Percentiles rank a stretch among this genome's conserved stretches.
Evolutionary conservation across 352 stramenopile genomes (phyloP).

Genomic region (Phytophthora megakarya): DNA sequence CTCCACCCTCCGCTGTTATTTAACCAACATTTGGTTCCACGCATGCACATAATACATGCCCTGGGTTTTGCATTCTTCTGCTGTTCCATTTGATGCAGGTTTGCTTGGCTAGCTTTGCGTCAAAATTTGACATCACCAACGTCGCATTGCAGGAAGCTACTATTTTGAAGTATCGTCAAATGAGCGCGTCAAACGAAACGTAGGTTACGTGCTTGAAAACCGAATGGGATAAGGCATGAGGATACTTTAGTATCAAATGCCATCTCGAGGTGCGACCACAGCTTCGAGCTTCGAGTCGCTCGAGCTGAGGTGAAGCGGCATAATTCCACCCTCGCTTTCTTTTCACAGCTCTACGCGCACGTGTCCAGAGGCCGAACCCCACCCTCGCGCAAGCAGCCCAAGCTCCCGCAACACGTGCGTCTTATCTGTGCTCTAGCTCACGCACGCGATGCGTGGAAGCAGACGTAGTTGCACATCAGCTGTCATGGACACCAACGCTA

Average conservation of each 20-base stretch:
- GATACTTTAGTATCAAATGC: background rate
- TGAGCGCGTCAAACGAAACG: constrained; percentile 15
- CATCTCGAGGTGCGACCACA: background rate
- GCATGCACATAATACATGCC: constrained; percentile 37
- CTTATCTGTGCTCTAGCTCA: constrained; percentile 11
- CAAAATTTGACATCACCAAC: background rate
- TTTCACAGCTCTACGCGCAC: constrained; percentile 9
- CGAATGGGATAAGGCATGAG: background rate
- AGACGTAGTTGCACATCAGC: background rate
- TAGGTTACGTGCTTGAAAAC: background rate
- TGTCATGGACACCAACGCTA: background rate
- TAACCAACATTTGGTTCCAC: constrained; percentile 38
- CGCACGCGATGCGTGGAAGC: background rate
- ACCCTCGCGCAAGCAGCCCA: constrained; percentile 8
- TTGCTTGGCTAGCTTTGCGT: background rate
- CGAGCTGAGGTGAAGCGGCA: background rate
- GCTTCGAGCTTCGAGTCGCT: background rate
- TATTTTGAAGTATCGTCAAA: no score
- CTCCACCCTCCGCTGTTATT: constrained; percentile 37
- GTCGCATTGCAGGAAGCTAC: constrained; percentile 15
- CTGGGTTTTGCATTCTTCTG: constrained; percentile 21
- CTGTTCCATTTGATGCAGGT: constrained; percentile 2
- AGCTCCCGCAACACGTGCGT: background rate
- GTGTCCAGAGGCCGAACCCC: constrained; percentile 21
- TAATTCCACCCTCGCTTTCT: constrained; percentile 3